phyloP scores from a whole-genome alignment of 1,284 basidiomycete genomes.

The Trametes polyzona region DNA sequence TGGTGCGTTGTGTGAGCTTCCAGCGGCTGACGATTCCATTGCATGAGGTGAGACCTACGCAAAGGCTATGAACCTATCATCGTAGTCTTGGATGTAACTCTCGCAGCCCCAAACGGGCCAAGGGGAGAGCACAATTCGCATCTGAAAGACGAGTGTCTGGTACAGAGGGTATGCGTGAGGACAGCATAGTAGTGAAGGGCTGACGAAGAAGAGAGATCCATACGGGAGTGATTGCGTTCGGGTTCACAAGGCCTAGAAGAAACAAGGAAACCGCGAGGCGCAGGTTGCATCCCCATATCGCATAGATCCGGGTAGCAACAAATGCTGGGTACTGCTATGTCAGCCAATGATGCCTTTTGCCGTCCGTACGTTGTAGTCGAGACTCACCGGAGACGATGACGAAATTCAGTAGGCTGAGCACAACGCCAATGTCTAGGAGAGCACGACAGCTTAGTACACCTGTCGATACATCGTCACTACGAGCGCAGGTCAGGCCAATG shows the following conservation, averaged over 20 bases:
- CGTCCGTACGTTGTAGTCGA: not conserved
- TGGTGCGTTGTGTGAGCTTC: too few relatives aligned
- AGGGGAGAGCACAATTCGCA: not conserved
- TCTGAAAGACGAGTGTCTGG: not conserved
- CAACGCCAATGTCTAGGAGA: not conserved
- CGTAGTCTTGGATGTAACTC: not conserved
- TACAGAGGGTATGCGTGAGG: too few relatives aligned
- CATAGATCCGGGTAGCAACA: conserved; percentile 1
- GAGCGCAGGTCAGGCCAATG: not conserved
- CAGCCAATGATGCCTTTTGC: too few relatives aligned
- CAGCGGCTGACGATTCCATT: too few relatives aligned
- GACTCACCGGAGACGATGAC: not conserved
- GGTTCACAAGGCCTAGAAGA: not conserved
- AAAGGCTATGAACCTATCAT: not conserved
- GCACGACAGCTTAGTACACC: not conserved
- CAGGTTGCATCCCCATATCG: not conserved
- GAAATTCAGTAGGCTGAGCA: not conserved
- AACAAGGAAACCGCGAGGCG: not conserved
- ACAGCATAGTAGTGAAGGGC: not conserved
- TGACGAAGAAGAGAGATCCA: not conserved
- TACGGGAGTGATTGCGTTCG: not conserved
- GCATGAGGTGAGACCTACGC: not conserved
- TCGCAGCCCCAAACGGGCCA: conserved; percentile 4
- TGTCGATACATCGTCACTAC: too few relatives aligned
- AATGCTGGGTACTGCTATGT: not conserved